Conservation (phyloP, 2,329 filamentous ascomycete species). For the Metarhizium brunneum region DNA sequence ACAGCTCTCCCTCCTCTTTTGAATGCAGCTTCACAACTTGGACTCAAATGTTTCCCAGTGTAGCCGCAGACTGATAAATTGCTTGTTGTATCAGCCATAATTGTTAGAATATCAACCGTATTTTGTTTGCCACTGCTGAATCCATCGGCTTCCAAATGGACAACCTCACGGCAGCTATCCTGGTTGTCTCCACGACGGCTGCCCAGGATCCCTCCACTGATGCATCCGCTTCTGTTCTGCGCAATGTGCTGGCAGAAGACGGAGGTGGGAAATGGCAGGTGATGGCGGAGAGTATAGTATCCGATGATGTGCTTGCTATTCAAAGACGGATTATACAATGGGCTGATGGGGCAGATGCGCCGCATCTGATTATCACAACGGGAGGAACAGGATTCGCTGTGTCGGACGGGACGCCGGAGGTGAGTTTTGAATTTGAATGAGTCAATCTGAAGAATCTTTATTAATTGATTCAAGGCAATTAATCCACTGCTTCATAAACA, state of each 20-base stretch:
- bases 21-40: too few species aligned
- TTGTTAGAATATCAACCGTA: too few species aligned
- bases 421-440: slow-evolving; percentile 23
- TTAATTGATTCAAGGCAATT: not conserved
- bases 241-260: slow-evolving; percentile 57
- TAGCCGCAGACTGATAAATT: too few species aligned
- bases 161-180: slow-evolving; percentile 61
- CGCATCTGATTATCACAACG: slow-evolving; percentile 78
- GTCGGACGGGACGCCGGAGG: slow-evolving; percentile 82
- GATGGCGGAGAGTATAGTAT: slow-evolving; percentile 61
- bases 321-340: slow-evolving; percentile 63
- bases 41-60: too few species aligned
- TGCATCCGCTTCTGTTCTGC: slow-evolving; percentile 57
- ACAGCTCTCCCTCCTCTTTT: too few species aligned
- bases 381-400: slow-evolving; percentile 89
- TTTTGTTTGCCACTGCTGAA: not conserved
- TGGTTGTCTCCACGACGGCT: slow-evolving; percentile 88
- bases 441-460: not conserved
- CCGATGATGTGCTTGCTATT: slow-evolving; percentile 67
- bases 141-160: slow-evolving; percentile 13
- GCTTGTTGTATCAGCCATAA: too few species aligned
- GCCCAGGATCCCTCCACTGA: slow-evolving; percentile 71
- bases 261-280: slow-evolving; percentile 65
- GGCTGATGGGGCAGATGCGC: slow-evolving; percentile 54
- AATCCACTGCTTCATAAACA: not conserved